These are phyloP conservation scores for Pseudogymnoascus sp. DNA, from an alignment of 2,329 filamentous ascomycete genomes.

Conservation along the genomic window DNA sequence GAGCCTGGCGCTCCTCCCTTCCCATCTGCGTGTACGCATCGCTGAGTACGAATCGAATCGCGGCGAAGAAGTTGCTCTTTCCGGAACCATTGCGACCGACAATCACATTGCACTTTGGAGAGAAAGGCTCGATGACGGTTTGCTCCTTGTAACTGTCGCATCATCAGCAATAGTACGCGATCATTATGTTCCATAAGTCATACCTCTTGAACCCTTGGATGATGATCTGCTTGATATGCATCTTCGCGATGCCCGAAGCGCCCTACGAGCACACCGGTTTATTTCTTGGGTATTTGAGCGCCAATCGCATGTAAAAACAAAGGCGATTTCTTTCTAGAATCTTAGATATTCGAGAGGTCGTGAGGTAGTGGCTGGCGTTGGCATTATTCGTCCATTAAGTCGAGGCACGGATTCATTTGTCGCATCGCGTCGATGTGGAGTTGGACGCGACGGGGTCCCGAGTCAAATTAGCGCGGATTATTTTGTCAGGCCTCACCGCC, in stretches of 20 bases:
- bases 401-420: conserved; percentile 5
- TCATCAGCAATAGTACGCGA: conserved; percentile 11
- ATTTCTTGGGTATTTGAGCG: background rate
- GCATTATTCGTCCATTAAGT: conserved; percentile 7
- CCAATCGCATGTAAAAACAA: background rate
- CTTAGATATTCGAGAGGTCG: background rate
- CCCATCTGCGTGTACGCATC: conserved; percentile 96
- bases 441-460: conserved; percentile 7
- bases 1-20: conserved; percentile 87
- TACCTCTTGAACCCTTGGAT: conserved; percentile 99
- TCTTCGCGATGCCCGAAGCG: conserved; percentile 34
- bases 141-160: conserved; percentile 89
- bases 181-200: conserved; percentile 19
- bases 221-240: conserved; percentile 99
- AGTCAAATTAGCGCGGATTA: conserved; percentile 3
- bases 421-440: conserved; percentile 8
- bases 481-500: conserved; percentile 8
- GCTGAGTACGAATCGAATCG: conserved; percentile 95
- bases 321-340: background rate
- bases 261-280: background rate
- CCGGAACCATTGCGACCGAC: conserved; percentile 98
- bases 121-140: conserved; percentile 97
- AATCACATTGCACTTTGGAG: conserved; percentile 94
- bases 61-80: conserved; percentile 99
- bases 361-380: background rate